These are phyloP conservation scores for Fraxinus nigra DNA, from an alignment of 305 asterid species.

Conservation along the genomic window DNA sequence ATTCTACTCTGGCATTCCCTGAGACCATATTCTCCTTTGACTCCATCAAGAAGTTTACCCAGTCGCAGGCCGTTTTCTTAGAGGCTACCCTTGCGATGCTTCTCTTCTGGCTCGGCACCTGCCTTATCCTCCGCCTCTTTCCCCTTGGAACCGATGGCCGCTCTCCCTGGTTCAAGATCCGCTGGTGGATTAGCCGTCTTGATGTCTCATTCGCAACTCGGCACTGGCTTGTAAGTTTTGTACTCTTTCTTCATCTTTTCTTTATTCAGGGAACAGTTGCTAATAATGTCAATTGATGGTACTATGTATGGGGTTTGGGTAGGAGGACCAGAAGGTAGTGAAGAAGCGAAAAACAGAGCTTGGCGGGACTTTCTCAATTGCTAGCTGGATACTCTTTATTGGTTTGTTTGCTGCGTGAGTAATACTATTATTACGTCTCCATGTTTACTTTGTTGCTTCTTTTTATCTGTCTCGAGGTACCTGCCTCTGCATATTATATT, in stretches of 20 bases:
- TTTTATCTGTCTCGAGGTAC: neutral
- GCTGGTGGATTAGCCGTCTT: conserved; percentile 95
- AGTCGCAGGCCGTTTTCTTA: conserved; percentile 89
- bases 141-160: conserved; percentile 66
- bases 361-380: conserved; percentile 87
- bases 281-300: neutral
- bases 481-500: conserved; percentile 7
- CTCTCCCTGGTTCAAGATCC: conserved; percentile 65
- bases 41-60: conserved; percentile 72
- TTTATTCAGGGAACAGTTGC: neutral
- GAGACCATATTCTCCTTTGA: conserved; percentile 69
- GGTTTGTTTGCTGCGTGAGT: conserved; percentile 94
- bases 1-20: conserved; percentile 52
- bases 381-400: conserved; percentile 84
- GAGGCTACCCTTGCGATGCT: conserved; percentile 76
- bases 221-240: conserved; percentile 66
- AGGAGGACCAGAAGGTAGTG: conserved; percentile 68
- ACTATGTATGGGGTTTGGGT: conserved; percentile 6
- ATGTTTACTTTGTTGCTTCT: neutral
- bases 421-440: neutral
- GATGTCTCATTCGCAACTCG: conserved; percentile 77
- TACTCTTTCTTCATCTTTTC: neutral
- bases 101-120: conserved; percentile 65
- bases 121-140: conserved; percentile 56
- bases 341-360: conserved; percentile 91